Conservation (phyloP, 768 basidiomycete genomes). For the Boletales sp. region DNA sequence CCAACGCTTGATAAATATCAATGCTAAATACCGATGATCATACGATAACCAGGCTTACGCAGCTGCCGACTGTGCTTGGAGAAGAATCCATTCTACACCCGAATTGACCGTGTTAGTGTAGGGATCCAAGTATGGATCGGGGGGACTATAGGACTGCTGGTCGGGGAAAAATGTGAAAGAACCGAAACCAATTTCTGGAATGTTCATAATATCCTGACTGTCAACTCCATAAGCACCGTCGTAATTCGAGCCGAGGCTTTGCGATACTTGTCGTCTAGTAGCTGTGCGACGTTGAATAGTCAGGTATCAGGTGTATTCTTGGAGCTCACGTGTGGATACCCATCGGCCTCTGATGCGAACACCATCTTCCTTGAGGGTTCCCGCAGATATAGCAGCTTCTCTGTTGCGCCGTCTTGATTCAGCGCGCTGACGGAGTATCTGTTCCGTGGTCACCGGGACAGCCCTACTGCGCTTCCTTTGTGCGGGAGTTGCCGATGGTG, state of each 20-base stretch:
- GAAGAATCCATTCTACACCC: conserved; percentile 54
- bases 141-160: conserved; percentile 50
- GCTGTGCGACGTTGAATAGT: conserved; percentile 26
- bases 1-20: conserved; percentile 35
- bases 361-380: conserved; percentile 34
- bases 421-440: conserved; percentile 47
- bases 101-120: conserved; percentile 51
- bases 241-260: conserved; percentile 45
- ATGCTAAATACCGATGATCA: conserved; percentile 5
- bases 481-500: conserved; percentile 40
- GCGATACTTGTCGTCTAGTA: conserved; percentile 45
- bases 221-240: conserved; percentile 68
- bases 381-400: conserved; percentile 31
- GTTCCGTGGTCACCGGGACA: conserved; percentile 43
- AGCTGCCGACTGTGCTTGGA: conserved; percentile 41
- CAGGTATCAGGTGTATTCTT: neutral
- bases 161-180: conserved; percentile 69
- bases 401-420: conserved; percentile 45
- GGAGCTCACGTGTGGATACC: conserved; percentile 47
- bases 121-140: conserved; percentile 45
- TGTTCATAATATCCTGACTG: conserved; percentile 57
- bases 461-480: conserved; percentile 35
- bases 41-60: conserved; percentile 36
- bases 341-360: conserved; percentile 58
- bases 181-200: conserved; percentile 53